Conservation (phyloP, 768 basidiomycete species). For the Strobilomyces dryophilus region DNA sequence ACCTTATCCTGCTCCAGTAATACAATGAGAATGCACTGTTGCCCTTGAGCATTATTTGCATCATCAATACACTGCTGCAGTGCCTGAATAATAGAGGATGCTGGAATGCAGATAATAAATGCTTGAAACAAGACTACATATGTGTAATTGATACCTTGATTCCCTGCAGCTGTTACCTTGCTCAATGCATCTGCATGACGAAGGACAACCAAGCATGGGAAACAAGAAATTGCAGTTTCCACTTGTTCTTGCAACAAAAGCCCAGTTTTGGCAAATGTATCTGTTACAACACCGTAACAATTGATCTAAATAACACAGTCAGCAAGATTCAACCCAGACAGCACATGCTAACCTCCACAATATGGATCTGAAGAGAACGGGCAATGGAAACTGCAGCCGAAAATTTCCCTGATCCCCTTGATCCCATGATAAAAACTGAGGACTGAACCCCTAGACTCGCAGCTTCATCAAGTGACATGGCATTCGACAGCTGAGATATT, state of each 20-base stretch:
- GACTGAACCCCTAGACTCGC: constrained; percentile 60
- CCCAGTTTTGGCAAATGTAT: constrained; percentile 72
- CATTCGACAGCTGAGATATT: constrained; percentile 54
- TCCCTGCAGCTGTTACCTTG: constrained; percentile 55
- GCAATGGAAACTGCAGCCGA: constrained; percentile 56
- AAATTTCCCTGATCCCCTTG: constrained; percentile 79
- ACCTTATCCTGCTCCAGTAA: constrained; percentile 66
- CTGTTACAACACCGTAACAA: constrained; percentile 79
- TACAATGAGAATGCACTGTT: constrained; percentile 72
- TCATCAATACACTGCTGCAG: constrained; percentile 61
- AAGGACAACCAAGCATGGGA: constrained; percentile 82
- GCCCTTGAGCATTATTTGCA: constrained; percentile 56
- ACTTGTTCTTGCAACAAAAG: constrained; percentile 67
- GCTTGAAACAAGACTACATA: background rate
- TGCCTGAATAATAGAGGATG: constrained; percentile 49
- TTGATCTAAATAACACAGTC: constrained; percentile 55
- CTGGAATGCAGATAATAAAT: constrained; percentile 33
- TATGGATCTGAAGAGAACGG: constrained; percentile 65
- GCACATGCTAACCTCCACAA: constrained; percentile 57
- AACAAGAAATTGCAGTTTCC: constrained; percentile 70
- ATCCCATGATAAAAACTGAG: constrained; percentile 74
- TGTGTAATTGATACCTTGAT: constrained; percentile 44
- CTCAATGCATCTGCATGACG: constrained; percentile 78
- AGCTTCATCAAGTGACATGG: constrained; percentile 54
- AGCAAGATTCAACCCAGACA: background rate